Base-by-base conservation (phyloP, 441 rosid species). In the Erodium chrysanthum region DNA sequence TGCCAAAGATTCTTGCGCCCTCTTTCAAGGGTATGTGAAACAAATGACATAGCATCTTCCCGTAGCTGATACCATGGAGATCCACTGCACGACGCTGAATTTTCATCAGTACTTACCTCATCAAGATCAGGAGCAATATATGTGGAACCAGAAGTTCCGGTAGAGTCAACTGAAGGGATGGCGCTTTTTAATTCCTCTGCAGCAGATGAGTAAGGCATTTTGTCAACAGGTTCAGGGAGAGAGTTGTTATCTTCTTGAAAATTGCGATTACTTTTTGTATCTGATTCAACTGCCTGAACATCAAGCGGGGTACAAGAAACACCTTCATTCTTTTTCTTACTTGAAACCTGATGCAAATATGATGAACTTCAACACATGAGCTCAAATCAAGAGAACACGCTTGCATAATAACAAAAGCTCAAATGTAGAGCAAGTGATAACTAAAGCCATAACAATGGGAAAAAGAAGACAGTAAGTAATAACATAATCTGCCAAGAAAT, bases 1-100 rank as follows among this genome's bases (percentile, higher is more conserved):
- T 92, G 98, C 99, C 99, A 95, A 73, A 95, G 91, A 84, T 92
- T 90, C 81, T 82, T 90, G 21, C 97, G 78, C 66, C 99, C 99
- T 79, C 93, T 84, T 73, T 79, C 89, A 80, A 95, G 97, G 50
- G 93, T 87, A 72, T 87, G 90, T 67, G 99, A 88, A 71, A 95
- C 97, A 79, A 82, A 85, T 66, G 80, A 77, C 50, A 89, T 87
- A 54, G 93, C 95, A 76, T 95, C 99, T 80, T 88, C 92, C 72
- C 97, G 83, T 69, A 95, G 82, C 37, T 86, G 88, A 80, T 90
- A 95, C 99, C 98, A 88, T 27, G 97, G 97, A 40, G 93, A 92
- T 71, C 84, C 91, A 42, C 89, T 82, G 78, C 78, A 77, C 74
- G 96, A 86, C 71, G 84, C 86, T 70, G 77, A 82, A 77, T 77